Base-by-base conservation (phyloP, 306 rosid species). In the Dicorynia guianensis region DNA sequence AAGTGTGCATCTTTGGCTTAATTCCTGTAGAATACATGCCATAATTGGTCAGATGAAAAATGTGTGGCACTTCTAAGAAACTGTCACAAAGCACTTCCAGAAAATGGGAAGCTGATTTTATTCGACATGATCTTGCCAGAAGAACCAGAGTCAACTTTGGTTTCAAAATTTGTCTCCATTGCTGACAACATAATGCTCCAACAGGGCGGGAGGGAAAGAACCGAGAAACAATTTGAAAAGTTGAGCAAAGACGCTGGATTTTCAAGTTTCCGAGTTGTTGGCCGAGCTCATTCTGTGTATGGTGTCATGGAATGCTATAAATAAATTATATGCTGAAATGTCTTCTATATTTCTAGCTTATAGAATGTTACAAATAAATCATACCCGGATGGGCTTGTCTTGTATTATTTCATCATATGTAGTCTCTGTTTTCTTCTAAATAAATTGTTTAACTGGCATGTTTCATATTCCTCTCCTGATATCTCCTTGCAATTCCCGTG, bases 51-150 rank as follows among this genome's bases (percentile, higher is more conserved):
- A 14, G 76, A 77, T 38, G 81, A 59, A 17, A 48, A 60, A 14
- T 77, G 81, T 34, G 61, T 77, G 13, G 38, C 33, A 14, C 20
- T 69, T 0, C 17, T 60, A 70, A 68, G 60, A 6, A 77, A 77
- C 61, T 77, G 71, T 54, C 0, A 69, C 44, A 48, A 60, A 60
- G 69, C 76, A 30, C 70, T 69, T 6, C 63, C 68, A 14, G 9
- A 77, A 15, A 59, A 69, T 47, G 81, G 81, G 25, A 77, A 77
- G 58, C 56, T 77, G 43, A 59, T 77, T 30, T 39, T 77, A 49
- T 4, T 77, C 12, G 81, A 77, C 62, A 39, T 47, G 62, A 44
- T 77, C 14, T 59, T 77, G 56, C 81, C 69, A 14, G 76, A 68
- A 52, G 76, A 62, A 49, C 63, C 70, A 36, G 70, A 69, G 43